Base-by-base conservation (phyloP, 148 eudicot species). In the Linanthus parryae region DNA sequence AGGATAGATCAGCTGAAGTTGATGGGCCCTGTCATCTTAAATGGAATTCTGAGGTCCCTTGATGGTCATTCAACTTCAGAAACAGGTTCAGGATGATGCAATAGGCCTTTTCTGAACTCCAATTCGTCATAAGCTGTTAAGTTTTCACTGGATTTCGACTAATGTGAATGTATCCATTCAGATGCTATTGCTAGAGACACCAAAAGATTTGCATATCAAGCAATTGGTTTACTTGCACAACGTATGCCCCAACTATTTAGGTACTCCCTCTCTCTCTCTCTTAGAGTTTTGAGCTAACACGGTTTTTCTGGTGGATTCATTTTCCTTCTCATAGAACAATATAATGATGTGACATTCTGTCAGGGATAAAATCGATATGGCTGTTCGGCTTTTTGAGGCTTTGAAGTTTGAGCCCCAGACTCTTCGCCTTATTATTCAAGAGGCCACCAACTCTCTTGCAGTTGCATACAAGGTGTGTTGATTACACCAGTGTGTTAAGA, bases 241-340 rank as follows among this genome's bases (percentile, higher is more conserved):
- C 94, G 95, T 51, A 68, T 86, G 95, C 98, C 98, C 66, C 83
- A 84, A 57, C 98, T 91, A 70, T 91, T 86, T 73, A 86, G 94
- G 98, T 91, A 51, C 19, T 6, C 4, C 23, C 37, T 61, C 8
- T 5, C 37, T 44, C 43, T 7, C 45, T 31, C 29, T 58, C 36
- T 36, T 30, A 22, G 22, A 54, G 34, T 30, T 56, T 15, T 17
- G 40, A 15, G 35, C 43, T 23, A 3, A 27, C 39, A 48, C 25
- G 38, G 19, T 39, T 33, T 39, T 19, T 50, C 15, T 23, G 35
- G 39, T 18, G 7, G 56, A 4, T 47, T 7, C 7, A 1, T 26
- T 64, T 48, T 12, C 1, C 20, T 21, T 10, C 23, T 33, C 39
- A 3, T 23, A 44, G 31, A 10, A 20, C 24, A n/a, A 66, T 41